These are phyloP conservation scores for Lepidium sativum DNA, from an alignment of 345 rosid genomes.

Conservation along the genomic window DNA sequence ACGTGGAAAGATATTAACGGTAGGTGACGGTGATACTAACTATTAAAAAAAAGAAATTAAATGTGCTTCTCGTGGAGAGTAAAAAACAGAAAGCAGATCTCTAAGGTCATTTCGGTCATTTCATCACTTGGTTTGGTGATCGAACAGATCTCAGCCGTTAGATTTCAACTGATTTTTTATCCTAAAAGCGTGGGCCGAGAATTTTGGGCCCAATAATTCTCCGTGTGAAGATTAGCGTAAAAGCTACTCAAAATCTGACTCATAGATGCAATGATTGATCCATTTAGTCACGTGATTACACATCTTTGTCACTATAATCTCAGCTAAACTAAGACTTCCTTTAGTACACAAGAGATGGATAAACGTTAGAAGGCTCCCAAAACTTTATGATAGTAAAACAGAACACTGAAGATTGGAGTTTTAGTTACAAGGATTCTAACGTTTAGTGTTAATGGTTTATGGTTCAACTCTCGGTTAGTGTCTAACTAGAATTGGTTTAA, in stretches of 20 bases:
- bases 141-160: constrained; percentile 10
- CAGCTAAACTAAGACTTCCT: background rate
- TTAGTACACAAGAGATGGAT: background rate
- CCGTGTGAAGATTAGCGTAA: constrained; percentile 7
- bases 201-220: background rate
- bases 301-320: background rate
- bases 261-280: background rate
- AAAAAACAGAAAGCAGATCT: constrained; percentile 7
- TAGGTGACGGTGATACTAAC: background rate
- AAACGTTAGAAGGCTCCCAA: background rate
- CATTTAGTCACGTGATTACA: background rate
- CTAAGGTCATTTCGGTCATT: constrained; percentile 17
- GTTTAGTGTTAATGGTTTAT: too few species aligned
- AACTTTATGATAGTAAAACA: background rate
- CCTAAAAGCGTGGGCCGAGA: constrained; percentile 12
- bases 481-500: too few species aligned
- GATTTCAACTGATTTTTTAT: constrained; percentile 2
- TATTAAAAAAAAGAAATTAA: background rate
- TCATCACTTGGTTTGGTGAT: constrained; percentile 6
- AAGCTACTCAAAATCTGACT: constrained; percentile 14
- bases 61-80: constrained; percentile 21
- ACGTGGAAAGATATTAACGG: constrained; percentile 14
- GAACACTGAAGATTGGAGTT: background rate
- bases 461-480: too few species aligned
- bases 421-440: background rate